Evolutionary conservation across 2,329 filamentous ascomycete species (phyloP).

Genomic region (Colletotrichum incanum): DNA sequence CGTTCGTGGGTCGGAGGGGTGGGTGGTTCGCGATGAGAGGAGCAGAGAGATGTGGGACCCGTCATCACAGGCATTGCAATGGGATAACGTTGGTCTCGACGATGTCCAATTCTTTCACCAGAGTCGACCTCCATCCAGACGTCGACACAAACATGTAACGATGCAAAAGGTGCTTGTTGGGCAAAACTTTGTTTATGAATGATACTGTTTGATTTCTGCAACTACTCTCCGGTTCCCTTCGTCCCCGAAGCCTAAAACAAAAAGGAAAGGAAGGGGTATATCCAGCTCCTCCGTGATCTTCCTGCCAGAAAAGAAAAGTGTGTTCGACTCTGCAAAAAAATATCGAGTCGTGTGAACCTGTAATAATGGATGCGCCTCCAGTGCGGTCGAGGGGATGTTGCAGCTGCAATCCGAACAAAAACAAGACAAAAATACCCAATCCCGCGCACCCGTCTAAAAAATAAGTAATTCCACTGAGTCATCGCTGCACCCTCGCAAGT

Average conservation of each 20-base stretch:
- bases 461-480: not conserved
- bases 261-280: slow-evolving; percentile 41
- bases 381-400: slow-evolving; percentile 5
- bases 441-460: slow-evolving; percentile 11
- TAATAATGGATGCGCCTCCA: slow-evolving; percentile 21
- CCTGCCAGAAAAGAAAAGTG: slow-evolving; percentile 31
- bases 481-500: slow-evolving; percentile 6
- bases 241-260: slow-evolving; percentile 19
- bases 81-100: not conserved
- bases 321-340: slow-evolving; percentile 21
- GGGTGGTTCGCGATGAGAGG: not conserved
- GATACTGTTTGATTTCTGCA: slow-evolving; percentile 18
- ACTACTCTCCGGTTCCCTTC: slow-evolving; percentile 5
- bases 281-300: slow-evolving; percentile 33
- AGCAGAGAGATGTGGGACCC: not conserved
- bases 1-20: too few species aligned
- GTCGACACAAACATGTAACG: slow-evolving; percentile 2
- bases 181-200: slow-evolving; percentile 4
- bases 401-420: slow-evolving; percentile 8
- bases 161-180: not conserved
- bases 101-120: not conserved
- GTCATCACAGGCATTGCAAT: not conserved
- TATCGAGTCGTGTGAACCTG: slow-evolving; percentile 24
- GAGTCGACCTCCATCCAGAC: not conserved
- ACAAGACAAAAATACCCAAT: not conserved